These are phyloP conservation scores for Suillus subluteus DNA, from an alignment of 768 basidiomycete genomes.

Conservation along the genomic window DNA sequence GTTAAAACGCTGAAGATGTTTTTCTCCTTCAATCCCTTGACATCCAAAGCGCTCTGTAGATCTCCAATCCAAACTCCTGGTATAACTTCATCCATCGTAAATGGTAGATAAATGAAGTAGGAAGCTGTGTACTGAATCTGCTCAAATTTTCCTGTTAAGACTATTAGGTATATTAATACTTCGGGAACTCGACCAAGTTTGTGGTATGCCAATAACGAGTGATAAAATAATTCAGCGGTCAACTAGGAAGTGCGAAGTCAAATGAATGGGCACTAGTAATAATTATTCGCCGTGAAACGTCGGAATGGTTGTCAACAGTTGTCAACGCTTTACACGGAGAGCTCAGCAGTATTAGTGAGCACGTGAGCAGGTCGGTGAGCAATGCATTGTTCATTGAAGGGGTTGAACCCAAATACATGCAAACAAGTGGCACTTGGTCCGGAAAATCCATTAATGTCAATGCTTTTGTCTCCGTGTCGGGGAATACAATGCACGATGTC, in stretches of 20 bases:
- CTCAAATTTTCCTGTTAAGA: constrained; percentile 1
- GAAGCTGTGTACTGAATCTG: neutral
- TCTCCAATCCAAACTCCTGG: constrained; percentile 87
- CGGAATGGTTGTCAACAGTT: too few relatives aligned
- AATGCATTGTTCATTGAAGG: too few relatives aligned
- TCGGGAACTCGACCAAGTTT: neutral
- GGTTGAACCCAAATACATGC: constrained; percentile 4
- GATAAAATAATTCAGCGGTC: neutral
- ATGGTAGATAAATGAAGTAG: neutral
- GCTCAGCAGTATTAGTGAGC: too few relatives aligned
- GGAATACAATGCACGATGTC: constrained; percentile 16
- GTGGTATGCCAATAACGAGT: neutral
- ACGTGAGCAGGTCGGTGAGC: too few relatives aligned
- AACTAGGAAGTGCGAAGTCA: neutral
- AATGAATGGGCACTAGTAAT: neutral
- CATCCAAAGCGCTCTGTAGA: constrained; percentile 69
- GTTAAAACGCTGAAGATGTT: constrained; percentile 79
- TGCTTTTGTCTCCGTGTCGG: constrained; percentile 12
- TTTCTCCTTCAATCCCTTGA: constrained; percentile 59
- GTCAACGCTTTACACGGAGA: too few relatives aligned
- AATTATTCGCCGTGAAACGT: neutral
- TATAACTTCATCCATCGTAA: constrained; percentile 75
- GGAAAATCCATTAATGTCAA: neutral
- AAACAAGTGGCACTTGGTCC: constrained; percentile 11
- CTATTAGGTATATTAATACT: constrained; percentile 7